Evolutionary conservation across 768 basidiomycete genomes (phyloP), one percentile per base, ranked within the genome.

Genomic region (Agaricus bisporus): DNA sequence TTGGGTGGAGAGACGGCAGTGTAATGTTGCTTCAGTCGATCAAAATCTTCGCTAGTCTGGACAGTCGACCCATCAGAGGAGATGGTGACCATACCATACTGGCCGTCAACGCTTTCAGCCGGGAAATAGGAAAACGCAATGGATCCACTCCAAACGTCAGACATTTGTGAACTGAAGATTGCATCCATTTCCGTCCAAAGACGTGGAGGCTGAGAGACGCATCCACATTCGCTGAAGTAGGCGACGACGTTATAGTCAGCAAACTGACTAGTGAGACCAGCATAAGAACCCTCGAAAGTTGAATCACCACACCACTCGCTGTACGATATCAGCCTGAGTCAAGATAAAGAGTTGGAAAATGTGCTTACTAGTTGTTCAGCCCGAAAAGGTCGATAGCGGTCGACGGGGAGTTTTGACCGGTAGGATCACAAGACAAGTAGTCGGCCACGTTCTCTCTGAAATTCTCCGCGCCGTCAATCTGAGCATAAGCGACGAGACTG

Each of bases 61-160:
- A 91, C 88, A 4, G 86, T 84, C 43, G 61, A 76, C 54, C 77
- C 78, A 62, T 88, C 85, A 2, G 73, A 2, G 2, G 82, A 83
- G 56, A 95, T 78, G 25, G 77, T 90, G 56, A 91, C 87, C 77
- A 95, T 88, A 22, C 94, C 94, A 58, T 89, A 97, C 60, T 86
- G 72, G 47, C 90, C 90, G 49, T 76, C 72, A 7, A 75, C 80
- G 59, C 85, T 85, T n/a, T 63, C 44, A 17, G 90, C 90, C 1
- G 89, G 87, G 80, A 95, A 94, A 68, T 95, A 95, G 46, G 85
- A 86, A 68, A 91, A 92, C 3, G 93, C 92, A 49, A 95, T 60
- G 49, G 90, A 93, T 57, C 94, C 94, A 29, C 89, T 92, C 84
- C 88, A 95, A 47, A 86, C 83, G 51, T 82, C 68, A 17, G 83